A percentile compares a stretch with the other conserved stretches of the same genome.
These are phyloP conservation scores for Trichoderma koningiopsis DNA, from an alignment of 2,329 filamentous ascomycete species.

Conservation along the genomic window DNA sequence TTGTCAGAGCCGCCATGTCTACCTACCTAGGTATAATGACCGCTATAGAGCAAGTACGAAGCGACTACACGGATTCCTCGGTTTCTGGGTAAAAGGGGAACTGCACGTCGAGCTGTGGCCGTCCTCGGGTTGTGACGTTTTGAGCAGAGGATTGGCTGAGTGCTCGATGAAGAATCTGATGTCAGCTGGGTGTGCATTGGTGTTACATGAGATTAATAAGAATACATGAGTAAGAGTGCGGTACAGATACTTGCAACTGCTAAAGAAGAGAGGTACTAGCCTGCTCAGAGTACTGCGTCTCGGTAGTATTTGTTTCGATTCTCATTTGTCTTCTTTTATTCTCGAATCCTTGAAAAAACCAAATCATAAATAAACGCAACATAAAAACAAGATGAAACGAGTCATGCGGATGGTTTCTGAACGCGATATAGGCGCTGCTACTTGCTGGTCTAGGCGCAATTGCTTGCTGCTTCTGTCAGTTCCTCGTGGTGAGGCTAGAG, in stretches of 20 bases:
- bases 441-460: not conserved
- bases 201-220: not conserved
- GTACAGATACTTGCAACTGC: not conserved
- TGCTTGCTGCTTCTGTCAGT: not conserved
- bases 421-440: not conserved
- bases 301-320: not conserved
- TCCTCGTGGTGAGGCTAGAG: not conserved
- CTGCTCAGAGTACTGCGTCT: not conserved
- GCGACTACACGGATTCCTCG: not conserved
- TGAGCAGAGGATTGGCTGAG: not conserved
- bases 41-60: not conserved
- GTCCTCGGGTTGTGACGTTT: not conserved
- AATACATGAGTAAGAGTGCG: not conserved
- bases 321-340: not conserved
- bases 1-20: not conserved
- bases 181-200: constrained; percentile 22
- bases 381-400: not conserved
- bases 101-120: not conserved
- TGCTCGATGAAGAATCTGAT: constrained; percentile 9
- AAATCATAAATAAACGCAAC: not conserved
- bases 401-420: not conserved
- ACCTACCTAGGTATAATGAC: not conserved
- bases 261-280: not conserved
- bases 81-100: not conserved
- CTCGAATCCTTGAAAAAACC: not conserved